These are phyloP conservation scores for Cryptococcus wingfieldii DNA, from an alignment of 1,284 basidiomycete genomes.

Conservation along the genomic window DNA sequence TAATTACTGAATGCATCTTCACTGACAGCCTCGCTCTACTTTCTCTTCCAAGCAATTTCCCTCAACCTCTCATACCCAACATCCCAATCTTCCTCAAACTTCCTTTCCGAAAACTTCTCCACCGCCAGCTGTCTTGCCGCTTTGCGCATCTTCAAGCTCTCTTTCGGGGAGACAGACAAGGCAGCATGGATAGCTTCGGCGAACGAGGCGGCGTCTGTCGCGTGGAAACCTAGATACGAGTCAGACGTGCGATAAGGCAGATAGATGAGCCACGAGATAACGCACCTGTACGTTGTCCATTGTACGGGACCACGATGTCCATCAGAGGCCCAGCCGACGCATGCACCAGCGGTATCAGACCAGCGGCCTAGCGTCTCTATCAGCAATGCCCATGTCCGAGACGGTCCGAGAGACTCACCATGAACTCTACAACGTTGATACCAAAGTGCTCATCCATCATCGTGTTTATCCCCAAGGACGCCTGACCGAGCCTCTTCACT, in stretches of 20 bases:
- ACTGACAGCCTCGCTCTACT: not conserved
- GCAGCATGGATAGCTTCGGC: constrained; percentile 65
- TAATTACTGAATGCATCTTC: too few relatives aligned
- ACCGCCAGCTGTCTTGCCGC: constrained; percentile 68
- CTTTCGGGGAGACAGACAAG: constrained; percentile 57
- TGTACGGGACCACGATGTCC: constrained; percentile 81
- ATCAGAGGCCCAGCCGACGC: constrained; percentile 86
- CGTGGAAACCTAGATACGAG: constrained; percentile 68
- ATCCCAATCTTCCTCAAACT: constrained; percentile 70
- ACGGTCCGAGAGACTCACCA: constrained; percentile 58
- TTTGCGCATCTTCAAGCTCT: constrained; percentile 61
- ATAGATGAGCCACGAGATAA: not conserved
- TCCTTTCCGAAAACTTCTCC: constrained; percentile 67
- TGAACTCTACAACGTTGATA: constrained; percentile 96
- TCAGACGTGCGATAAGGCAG: not conserved
- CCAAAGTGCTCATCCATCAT: constrained; percentile 99
- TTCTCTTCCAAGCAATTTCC: constrained; percentile 3
- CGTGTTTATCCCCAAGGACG: constrained; percentile 85
- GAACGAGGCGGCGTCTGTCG: constrained; percentile 64
- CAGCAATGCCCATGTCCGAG: constrained; percentile 4
- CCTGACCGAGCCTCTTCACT: constrained; percentile 62
- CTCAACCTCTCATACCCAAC: constrained; percentile 36
- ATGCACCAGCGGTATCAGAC: constrained; percentile 86
- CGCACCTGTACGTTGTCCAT: constrained; percentile 65
- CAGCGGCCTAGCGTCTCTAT: constrained; percentile 65